A percentile compares a stretch with the other conserved stretches of the same genome.
Evolutionary conservation across 2,329 filamentous ascomycete species (phyloP).

Genomic region (Samsoniella hepiali): DNA sequence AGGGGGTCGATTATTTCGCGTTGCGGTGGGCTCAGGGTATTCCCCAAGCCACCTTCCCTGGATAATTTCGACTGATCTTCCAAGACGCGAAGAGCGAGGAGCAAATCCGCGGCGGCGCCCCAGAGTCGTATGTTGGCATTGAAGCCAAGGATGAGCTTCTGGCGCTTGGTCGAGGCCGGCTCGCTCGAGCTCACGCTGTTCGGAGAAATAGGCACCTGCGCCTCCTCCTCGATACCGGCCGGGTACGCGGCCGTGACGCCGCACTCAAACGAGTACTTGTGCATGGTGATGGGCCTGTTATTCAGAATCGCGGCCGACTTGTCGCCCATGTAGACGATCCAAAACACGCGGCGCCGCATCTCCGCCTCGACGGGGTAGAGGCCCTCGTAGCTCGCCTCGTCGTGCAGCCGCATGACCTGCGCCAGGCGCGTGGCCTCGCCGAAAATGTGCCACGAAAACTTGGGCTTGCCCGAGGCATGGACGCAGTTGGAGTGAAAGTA

Average conservation of each 20-base stretch:
- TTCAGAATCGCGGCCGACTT: constrained; percentile 40
- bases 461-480: constrained; percentile 41
- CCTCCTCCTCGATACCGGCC: constrained; percentile 30
- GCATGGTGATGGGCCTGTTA: constrained; percentile 41
- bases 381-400: constrained; percentile 36
- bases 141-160: constrained; percentile 36
- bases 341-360: constrained; percentile 35
- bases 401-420: constrained; percentile 42
- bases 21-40: constrained; percentile 25
- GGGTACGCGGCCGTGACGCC: constrained; percentile 38
- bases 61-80: constrained; percentile 24
- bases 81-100: constrained; percentile 35
- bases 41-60: constrained; percentile 2
- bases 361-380: constrained; percentile 38
- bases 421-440: constrained; percentile 41
- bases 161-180: constrained; percentile 1
- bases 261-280: constrained; percentile 40
- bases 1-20: constrained; percentile 34
- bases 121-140: constrained; percentile 41
- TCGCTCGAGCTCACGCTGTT: constrained; percentile 20
- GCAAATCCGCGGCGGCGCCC: constrained; percentile 38
- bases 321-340: constrained; percentile 40
- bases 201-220: constrained; percentile 21
- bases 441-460: constrained; percentile 44
- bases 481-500: constrained; percentile 46